These are phyloP conservation scores for Gossypium raimondii DNA, from an alignment of 345 rosid species.

Conservation along the genomic window DNA sequence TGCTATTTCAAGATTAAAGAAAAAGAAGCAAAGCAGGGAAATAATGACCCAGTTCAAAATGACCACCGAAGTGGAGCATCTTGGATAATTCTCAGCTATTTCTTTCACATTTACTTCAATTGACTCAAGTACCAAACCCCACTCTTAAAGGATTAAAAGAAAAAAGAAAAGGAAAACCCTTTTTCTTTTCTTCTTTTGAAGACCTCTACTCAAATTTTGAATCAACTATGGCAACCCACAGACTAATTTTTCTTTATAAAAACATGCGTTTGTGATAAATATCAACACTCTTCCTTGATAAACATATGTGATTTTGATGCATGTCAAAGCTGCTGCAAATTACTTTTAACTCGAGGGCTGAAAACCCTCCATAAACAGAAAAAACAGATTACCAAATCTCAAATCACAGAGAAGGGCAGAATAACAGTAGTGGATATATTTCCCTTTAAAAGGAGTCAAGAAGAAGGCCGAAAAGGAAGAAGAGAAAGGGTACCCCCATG, in stretches of 20 bases:
- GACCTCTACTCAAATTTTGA: not conserved
- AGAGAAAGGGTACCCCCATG: conserved; percentile 6
- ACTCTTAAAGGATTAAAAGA: not conserved
- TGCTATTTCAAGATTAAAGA: not conserved
- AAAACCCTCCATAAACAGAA: not conserved
- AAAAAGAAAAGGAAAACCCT: no score
- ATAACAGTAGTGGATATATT: not conserved
- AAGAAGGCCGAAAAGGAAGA: not conserved
- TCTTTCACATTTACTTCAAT: not conserved
- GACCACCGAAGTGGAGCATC: not conserved
- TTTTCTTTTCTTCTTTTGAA: no score
- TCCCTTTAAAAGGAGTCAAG: not conserved
- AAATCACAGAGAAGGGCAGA: not conserved
- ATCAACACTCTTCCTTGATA: not conserved
- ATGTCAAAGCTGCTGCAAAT: not conserved
- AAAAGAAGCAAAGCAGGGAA: not conserved
- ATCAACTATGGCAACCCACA: not conserved
- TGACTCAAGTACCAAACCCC: not conserved
- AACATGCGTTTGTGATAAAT: not conserved
- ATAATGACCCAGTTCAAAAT: not conserved
- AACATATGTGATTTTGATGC: no score
- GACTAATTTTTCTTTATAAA: not conserved
- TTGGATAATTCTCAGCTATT: not conserved
- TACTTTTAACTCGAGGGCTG: not conserved
- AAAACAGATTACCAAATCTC: not conserved